Evolutionary conservation across 768 basidiomycete genomes (phyloP).

Genomic region (Panaeolus papilionaceus): DNA sequence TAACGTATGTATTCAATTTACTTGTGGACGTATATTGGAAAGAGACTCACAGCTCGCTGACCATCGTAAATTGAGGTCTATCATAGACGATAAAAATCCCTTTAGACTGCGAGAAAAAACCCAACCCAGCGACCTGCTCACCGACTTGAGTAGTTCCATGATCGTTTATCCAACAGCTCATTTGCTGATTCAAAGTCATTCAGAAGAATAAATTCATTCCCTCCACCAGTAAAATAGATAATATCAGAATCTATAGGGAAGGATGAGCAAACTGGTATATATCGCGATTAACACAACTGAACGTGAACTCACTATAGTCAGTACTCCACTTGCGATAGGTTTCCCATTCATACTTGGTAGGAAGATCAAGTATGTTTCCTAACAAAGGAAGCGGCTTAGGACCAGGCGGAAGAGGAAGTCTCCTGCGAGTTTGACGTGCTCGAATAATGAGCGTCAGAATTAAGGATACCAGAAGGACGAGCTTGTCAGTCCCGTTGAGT

Average conservation of each 20-base stretch:
- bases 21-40: not conserved
- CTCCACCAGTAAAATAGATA: constrained; percentile 27
- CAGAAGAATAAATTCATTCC: constrained; percentile 27
- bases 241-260: constrained; percentile 20
- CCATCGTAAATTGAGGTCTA: constrained; percentile 23
- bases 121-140: not conserved
- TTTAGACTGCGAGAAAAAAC: too few species aligned
- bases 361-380: constrained; percentile 43
- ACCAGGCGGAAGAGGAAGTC: constrained; percentile 43
- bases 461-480: not conserved
- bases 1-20: not conserved
- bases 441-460: not conserved
- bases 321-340: constrained; percentile 45
- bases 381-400: constrained; percentile 42
- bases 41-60: constrained; percentile 22
- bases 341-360: constrained; percentile 38
- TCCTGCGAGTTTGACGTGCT: not conserved
- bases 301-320: constrained; percentile 35
- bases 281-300: not conserved
- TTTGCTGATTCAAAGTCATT: constrained; percentile 28
- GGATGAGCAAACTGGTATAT: not conserved
- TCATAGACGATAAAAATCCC: too few species aligned
- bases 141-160: constrained; percentile 30
- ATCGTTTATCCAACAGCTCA: constrained; percentile 31
- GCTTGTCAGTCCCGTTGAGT: not conserved